Evolutionary conservation across 768 basidiomycete species (phyloP).

Genomic region (Leccinum ochraceum): DNA sequence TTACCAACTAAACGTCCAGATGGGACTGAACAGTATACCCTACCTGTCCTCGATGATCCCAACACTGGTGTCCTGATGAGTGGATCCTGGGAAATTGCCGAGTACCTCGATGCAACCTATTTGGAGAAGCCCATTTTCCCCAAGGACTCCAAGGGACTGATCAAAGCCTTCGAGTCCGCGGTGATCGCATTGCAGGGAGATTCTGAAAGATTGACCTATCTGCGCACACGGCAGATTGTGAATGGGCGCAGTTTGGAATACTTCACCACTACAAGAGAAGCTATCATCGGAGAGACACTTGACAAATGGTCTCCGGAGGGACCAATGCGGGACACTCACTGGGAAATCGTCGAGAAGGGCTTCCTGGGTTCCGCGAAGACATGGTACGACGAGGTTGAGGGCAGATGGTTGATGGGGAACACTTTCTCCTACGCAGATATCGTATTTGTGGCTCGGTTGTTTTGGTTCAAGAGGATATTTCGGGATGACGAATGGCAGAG

Average conservation of each 20-base stretch:
- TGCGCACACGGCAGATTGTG: conserved; percentile 32
- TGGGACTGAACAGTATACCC: conserved; percentile 28
- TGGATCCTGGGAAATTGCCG: conserved; percentile 35
- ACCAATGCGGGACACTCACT: conserved; percentile 33
- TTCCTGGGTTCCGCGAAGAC: conserved; percentile 9
- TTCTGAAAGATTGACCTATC: conserved; percentile 16
- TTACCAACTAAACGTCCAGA: conserved; percentile 17
- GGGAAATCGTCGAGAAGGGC: conserved; percentile 21
- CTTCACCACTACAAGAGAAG: conserved; percentile 39
- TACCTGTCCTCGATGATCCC: conserved; percentile 38
- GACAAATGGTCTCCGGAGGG: conserved; percentile 42
- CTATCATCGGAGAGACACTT: conserved; percentile 35
- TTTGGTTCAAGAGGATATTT: conserved; percentile 23
- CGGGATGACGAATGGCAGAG: conserved; percentile 29
- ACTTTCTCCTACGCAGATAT: conserved; percentile 34
- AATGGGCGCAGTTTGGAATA: conserved; percentile 37
- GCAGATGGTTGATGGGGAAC: conserved; percentile 34
- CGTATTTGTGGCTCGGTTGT: conserved; percentile 18
- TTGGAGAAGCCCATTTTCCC: conserved; percentile 34
- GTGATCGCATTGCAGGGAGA: neutral
- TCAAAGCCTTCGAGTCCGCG: conserved; percentile 22
- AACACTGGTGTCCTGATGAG: conserved; percentile 29
- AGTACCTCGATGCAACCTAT: conserved; percentile 39
- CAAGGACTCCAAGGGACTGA: conserved; percentile 21
- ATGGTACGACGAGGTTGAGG: conserved; percentile 26